A percentile compares a stretch with the other conserved stretches of the same genome.
phyloP scores from a whole-genome alignment of 2,329 filamentous ascomycete genomes.

The Cladosporium sp. region DNA sequence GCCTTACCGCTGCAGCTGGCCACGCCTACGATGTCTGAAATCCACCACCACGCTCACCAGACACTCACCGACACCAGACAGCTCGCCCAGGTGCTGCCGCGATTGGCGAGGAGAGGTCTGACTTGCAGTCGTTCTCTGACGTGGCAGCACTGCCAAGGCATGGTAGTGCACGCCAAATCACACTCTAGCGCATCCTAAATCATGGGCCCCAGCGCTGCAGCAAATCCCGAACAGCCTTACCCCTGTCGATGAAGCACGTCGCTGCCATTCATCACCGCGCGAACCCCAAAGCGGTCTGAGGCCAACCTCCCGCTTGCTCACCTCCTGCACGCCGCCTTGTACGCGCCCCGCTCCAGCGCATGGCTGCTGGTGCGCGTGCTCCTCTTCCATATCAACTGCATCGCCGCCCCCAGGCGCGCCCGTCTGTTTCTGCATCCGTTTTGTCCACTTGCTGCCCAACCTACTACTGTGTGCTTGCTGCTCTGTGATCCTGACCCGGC shows the following conservation, averaged over 20 bases:
- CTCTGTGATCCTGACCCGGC: conserved; percentile 21
- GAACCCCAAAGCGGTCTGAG: conserved; percentile 20
- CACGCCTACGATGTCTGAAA: not conserved
- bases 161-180: conserved; percentile 13
- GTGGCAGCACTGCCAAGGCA: conserved; percentile 16
- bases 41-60: conserved; percentile 2
- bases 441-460: conserved; percentile 26
- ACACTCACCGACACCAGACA: conserved; percentile 3
- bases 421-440: conserved; percentile 24
- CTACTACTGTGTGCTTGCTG: conserved; percentile 4
- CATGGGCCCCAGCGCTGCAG: not conserved
- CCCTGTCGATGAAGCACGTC: conserved; percentile 22
- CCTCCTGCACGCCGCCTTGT: conserved; percentile 14
- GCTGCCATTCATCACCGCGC: conserved; percentile 13
- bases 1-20: not conserved
- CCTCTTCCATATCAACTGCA: conserved; percentile 30
- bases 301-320: conserved; percentile 11
- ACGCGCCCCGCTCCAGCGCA: conserved; percentile 18
- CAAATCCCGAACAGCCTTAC: conserved; percentile 22
- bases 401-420: conserved; percentile 25
- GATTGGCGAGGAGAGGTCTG: conserved; percentile 15
- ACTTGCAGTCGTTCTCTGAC: conserved; percentile 13
- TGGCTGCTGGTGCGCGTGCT: conserved; percentile 9
- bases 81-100: not conserved
- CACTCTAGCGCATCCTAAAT: conserved; percentile 9